These are phyloP conservation scores for Sclerotinia minor DNA, from an alignment of 2,329 filamentous ascomycete species.

Conservation along the genomic window DNA sequence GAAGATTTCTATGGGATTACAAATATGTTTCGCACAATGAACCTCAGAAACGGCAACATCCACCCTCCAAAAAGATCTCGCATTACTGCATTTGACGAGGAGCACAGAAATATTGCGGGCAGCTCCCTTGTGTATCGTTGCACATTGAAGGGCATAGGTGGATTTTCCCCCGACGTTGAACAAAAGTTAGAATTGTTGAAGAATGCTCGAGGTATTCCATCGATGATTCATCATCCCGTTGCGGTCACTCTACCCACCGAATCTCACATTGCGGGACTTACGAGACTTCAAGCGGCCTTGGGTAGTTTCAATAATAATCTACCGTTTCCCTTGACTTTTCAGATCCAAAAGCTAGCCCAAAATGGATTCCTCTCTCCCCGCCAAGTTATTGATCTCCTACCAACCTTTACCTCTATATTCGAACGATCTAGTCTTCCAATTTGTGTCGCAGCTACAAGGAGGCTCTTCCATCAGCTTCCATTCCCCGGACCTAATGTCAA, in stretches of 20 bases:
- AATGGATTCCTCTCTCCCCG: conserved; percentile 62
- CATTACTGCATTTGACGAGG: conserved; percentile 42
- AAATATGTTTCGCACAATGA: background rate
- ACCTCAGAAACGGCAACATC: conserved; percentile 21
- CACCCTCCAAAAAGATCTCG: conserved; percentile 31
- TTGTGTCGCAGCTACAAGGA: conserved; percentile 55
- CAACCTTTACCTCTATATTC: conserved; percentile 43
- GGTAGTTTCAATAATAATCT: conserved; percentile 38
- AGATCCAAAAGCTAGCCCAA: conserved; percentile 62
- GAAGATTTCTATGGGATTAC: conserved; percentile 25
- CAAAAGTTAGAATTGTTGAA: conserved; percentile 38
- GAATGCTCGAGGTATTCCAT: conserved; percentile 40
- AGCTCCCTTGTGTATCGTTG: conserved; percentile 54
- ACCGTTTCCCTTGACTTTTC: conserved; percentile 59
- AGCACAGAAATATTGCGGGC: conserved; percentile 45
- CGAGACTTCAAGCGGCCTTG: conserved; percentile 32
- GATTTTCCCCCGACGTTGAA: conserved; percentile 34
- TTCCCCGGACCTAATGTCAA: conserved; percentile 55
- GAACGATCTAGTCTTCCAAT: conserved; percentile 44
- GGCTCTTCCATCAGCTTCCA: conserved; percentile 53
- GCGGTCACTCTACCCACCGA: conserved; percentile 27
- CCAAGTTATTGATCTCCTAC: conserved; percentile 49
- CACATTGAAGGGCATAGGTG: conserved; percentile 30
- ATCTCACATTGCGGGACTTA: conserved; percentile 29
- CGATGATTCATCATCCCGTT: conserved; percentile 34